These are phyloP conservation scores for Handroanthus guayacan DNA, from an alignment of 257 asterid species.

Conservation along the genomic window DNA sequence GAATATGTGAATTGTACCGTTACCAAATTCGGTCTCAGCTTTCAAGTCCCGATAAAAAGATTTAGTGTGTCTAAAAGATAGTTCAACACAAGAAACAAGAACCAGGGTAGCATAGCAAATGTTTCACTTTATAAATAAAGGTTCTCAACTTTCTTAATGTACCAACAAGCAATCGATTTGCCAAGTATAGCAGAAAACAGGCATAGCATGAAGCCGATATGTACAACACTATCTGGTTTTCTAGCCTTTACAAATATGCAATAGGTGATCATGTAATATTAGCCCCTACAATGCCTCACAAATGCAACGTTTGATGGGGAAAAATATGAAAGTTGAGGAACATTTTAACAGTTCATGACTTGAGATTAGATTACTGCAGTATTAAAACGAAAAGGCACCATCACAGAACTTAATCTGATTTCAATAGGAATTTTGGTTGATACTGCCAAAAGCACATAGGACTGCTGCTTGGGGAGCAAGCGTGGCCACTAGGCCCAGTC, in stretches of 20 bases:
- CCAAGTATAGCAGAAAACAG: conserved; percentile 4
- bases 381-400: not conserved
- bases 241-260: not conserved
- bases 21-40: conserved; percentile 2
- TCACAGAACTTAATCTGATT: not conserved
- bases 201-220: not conserved
- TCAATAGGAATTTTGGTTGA: not conserved
- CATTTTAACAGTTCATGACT: not conserved
- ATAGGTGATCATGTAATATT: not conserved
- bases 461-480: not conserved
- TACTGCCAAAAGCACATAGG: not conserved
- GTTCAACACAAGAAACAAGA: conserved; percentile 19
- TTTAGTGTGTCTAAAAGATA: conserved; percentile 1
- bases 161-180: not conserved
- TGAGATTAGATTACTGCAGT: not conserved
- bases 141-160: not conserved
- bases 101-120: not conserved
- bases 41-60: not conserved
- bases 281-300: not conserved
- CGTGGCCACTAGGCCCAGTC: not conserved
- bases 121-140: conserved; percentile 3
- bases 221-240: not conserved
- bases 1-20: not conserved
- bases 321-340: not conserved
- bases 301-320: conserved; percentile 9